phyloP scores from a whole-genome alignment of 495 filamentous ascomycete species.

The Aspergillus hancockii region DNA sequence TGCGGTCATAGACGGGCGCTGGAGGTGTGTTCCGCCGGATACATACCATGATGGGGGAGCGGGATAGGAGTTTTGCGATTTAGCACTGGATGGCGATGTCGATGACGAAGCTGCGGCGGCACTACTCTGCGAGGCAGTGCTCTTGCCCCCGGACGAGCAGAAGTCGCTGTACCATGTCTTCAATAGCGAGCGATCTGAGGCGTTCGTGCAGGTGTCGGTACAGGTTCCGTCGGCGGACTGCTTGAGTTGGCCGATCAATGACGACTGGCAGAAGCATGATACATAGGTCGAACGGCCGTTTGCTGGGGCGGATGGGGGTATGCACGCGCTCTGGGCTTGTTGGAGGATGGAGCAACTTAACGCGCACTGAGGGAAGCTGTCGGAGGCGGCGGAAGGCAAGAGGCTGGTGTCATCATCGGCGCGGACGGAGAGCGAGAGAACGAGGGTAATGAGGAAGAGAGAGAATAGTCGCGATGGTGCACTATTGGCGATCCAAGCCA shows the following conservation, averaged over 20 bases:
- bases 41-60: slow-evolving; percentile 31
- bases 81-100: slow-evolving; percentile 13
- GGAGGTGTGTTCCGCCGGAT: neutral
- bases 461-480: neutral
- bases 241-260: slow-evolving; percentile 41
- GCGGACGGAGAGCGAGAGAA: slow-evolving; percentile 24
- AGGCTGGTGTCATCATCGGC: slow-evolving; percentile 26
- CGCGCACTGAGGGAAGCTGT: slow-evolving; percentile 52
- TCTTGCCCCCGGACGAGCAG: slow-evolving; percentile 34
- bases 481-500: slow-evolving; percentile 11
- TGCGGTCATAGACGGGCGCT: neutral
- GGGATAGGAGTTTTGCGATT: slow-evolving; percentile 14
- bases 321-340: slow-evolving; percentile 47
- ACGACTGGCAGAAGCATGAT: slow-evolving; percentile 58
- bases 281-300: slow-evolving; percentile 41
- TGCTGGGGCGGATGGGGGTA: slow-evolving; percentile 35
- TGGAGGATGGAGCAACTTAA: slow-evolving; percentile 45
- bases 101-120: slow-evolving; percentile 13
- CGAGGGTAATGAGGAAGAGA: slow-evolving; percentile 8
- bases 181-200: slow-evolving; percentile 39
- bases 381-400: slow-evolving; percentile 36
- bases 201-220: slow-evolving; percentile 35
- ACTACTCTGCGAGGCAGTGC: slow-evolving; percentile 19
- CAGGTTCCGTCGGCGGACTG: slow-evolving; percentile 35
- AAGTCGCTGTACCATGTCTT: slow-evolving; percentile 52